Evolutionary conservation across 768 basidiomycete genomes (phyloP), one percentile per base, ranked within the genome.

Genomic region (Amanita phalloides): DNA sequence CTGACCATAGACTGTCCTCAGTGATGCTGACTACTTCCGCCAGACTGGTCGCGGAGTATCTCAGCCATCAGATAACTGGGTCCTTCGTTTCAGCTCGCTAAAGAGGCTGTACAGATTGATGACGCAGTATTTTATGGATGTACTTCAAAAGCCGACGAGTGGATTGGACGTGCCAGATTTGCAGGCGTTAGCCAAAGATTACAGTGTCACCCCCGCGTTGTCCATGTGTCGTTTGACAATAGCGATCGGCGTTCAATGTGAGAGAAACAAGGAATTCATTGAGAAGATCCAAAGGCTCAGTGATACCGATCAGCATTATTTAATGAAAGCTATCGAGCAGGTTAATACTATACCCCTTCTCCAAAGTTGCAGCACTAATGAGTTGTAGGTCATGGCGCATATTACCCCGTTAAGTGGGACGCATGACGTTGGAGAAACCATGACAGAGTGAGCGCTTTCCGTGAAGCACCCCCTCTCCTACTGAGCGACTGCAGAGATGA

Each of bases 251-350:
- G 90, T 93, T 8, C 90, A 94, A 66, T 92, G 88, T 61, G 85
- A 88, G 63, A 79, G 79, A 64, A 94, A 94, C 61, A 82, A 90
- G 69, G 79, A 84, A 56, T 86, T 94, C 57, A 92, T 97, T 55
- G 83, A 81, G 62, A 86, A 81, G 67, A 97, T 97, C 33, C 92
- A 94, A 60, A 75, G 78, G 2, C 66, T 96, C 55, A 84, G 79
- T 54, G 87, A 95, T 65, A 74, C 69, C 14, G 84, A 92, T 61
- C 93, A 96, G 68, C 88, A 91, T 63, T 75, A 81, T 61, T 70
- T 96, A 49, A 97, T 96, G 94, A 85, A 79, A 66, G 87, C 90
- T 37, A 95, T 96, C 54, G 93, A 96, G 66, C 86, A 90, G 75
- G 92, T 90, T 53, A 30, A 37, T 49, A 42, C 21, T 14, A n/a